A percentile compares a stretch with the other conserved stretches of the same genome.
phyloP scores from a whole-genome alignment of 148 eudicot species.

The Pharnaceum exiguum region DNA sequence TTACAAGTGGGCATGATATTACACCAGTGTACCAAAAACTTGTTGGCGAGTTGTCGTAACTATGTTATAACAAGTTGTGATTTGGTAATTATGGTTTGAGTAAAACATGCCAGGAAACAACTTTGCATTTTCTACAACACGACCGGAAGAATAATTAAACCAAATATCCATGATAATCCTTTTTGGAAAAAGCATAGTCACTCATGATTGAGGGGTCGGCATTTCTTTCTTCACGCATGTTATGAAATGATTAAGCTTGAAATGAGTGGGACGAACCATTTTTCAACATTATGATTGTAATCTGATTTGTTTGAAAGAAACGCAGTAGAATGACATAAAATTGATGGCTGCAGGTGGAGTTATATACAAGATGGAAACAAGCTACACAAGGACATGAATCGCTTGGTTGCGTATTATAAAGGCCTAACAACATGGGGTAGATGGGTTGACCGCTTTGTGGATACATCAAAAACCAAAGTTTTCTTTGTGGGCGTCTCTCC shows the following conservation, averaged over 20 bases:
- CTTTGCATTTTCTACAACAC: too few relatives aligned
- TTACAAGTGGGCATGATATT: too few relatives aligned
- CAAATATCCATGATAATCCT: too few relatives aligned
- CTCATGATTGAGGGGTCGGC: conserved; percentile 6
- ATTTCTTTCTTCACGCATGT: neutral
- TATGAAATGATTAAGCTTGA: conserved; percentile 5
- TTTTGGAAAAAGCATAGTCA: neutral
- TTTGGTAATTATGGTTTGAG: too few relatives aligned
- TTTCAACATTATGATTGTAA: conserved; percentile 1
- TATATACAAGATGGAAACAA: conserved; percentile 67
- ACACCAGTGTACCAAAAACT: too few relatives aligned
- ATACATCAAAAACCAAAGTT: conserved; percentile 77
- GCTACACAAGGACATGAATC: conserved; percentile 66
- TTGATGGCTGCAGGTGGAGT: conserved; percentile 55
- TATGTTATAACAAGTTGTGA: too few relatives aligned
- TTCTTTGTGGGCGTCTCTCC: conserved; percentile 84
- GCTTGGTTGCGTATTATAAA: conserved; percentile 68
- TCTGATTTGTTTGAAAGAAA: conserved; percentile 7
- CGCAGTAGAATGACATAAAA: neutral
- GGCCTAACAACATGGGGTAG: conserved; percentile 80
- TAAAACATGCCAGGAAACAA: too few relatives aligned
- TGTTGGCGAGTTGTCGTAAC: too few relatives aligned
- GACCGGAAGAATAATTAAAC: neutral
- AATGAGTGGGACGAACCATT: conserved; percentile 8
- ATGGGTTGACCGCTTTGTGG: conserved; percentile 64